Evolutionary conservation across 768 basidiomycete species (phyloP), one percentile per base, ranked within the genome.

Genomic region (Russula sp.): DNA sequence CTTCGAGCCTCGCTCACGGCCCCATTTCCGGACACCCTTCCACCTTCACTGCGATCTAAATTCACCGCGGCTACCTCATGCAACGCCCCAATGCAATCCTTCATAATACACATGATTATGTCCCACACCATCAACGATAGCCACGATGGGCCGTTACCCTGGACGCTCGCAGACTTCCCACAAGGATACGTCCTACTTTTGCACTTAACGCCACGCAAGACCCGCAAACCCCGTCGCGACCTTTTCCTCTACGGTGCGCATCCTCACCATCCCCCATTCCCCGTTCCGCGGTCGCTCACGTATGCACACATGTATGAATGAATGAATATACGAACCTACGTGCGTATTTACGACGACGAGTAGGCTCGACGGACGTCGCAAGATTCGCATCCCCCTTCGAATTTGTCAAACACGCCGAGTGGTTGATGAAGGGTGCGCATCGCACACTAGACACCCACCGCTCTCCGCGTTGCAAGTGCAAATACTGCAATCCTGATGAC

Each of bases 131-230:
- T 30, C 16, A 9, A n/a, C 28, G n/a, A 40, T 40, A 64, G 64
- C 30, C 22, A 50, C 30, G 48, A 65, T 65, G 64, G 64, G 59
- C 9, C 48, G 30, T 5, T 56, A 13, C 38, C 64, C 22, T 65
- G 64, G 64, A 65, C 64, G 5, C 64, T 65, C 30, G 53, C 59
- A 2, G 54, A 49, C 20, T 65, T 65, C n/a, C 64, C 64, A 32
- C 18, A 49, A 20, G 64, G 38, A 38, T 65, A 65, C 49, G 32
- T n/a, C 46, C 64, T 65, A 2, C 48, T 61, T 28, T 32, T 65
- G 16, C 64, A 65, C 59, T 42, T 13, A 9, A n/a, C 59, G 0
- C 64, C 59, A 4, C 28, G 40, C 1, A 59, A 28, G 6, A 9
- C 22, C 18, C 13, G 22, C 26, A 16, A 16, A 13, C 36, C 26